Conservation (phyloP, 129 eudicot species). For the Saussurea involucrata region DNA sequence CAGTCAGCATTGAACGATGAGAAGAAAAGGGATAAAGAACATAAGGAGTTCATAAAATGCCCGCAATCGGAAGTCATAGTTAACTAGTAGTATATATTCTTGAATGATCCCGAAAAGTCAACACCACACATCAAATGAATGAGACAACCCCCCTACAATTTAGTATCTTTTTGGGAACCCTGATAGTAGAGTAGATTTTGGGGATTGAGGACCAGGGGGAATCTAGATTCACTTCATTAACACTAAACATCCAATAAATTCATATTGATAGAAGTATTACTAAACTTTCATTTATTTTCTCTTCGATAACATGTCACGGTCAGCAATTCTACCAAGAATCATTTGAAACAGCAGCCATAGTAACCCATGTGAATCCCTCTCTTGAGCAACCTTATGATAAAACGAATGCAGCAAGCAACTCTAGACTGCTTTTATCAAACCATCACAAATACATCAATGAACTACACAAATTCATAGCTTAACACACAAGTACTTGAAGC, state of each 20-base stretch:
- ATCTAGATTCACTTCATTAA: background rate
- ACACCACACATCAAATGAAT: background rate
- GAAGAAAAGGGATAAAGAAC: background rate
- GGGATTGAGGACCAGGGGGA: background rate
- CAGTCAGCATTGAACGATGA: background rate
- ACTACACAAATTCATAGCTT: background rate
- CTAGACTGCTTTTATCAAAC: background rate
- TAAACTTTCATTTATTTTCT: conserved; percentile 3
- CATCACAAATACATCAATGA: background rate
- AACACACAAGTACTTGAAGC: background rate
- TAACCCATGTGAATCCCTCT: background rate
- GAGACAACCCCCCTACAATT: background rate
- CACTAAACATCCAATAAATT: background rate
- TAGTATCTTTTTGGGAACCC: background rate
- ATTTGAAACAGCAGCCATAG: background rate
- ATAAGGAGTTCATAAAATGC: background rate
- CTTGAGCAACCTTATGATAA: background rate
- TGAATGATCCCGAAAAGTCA: background rate
- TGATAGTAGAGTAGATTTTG: background rate
- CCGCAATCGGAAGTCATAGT: background rate
- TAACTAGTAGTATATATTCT: background rate
- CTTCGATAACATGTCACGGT: background rate
- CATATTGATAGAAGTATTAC: background rate
- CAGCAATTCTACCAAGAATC: background rate
- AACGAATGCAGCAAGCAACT: background rate